Percentiles rank a stretch among this genome's conserved stretches.
Evolutionary conservation across 768 basidiomycete species (phyloP).

Genomic region (Mycena vitilis): DNA sequence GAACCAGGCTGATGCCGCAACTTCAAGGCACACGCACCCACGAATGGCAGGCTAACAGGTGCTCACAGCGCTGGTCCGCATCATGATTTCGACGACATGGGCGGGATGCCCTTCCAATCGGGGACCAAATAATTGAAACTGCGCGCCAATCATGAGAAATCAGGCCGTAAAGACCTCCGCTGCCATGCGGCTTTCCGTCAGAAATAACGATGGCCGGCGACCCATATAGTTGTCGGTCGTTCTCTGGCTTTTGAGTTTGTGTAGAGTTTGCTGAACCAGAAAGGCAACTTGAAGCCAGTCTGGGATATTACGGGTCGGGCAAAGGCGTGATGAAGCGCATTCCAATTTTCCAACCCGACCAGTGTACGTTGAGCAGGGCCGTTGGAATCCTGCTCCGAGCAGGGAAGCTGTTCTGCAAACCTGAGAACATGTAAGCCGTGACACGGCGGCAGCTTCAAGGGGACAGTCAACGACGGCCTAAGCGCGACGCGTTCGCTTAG

Average conservation of each 20-base stretch:
- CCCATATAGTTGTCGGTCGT: no score
- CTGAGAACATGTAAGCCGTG: no score
- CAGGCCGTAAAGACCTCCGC: background rate
- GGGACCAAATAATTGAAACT: background rate
- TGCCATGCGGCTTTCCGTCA: conserved; percentile 18
- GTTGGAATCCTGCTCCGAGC: background rate
- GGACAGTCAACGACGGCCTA: no score
- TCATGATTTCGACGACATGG: no score
- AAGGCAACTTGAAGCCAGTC: conserved; percentile 1
- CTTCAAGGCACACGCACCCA: no score
- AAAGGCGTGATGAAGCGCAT: no score
- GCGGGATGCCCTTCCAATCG: background rate
- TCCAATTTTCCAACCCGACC: no score
- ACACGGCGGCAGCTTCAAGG: no score
- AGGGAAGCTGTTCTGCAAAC: background rate
- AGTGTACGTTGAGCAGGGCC: background rate
- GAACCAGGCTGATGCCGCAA: no score
- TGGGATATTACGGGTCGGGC: background rate
- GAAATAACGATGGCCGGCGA: conserved; percentile 1
- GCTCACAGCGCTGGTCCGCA: no score
- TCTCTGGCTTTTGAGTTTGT: background rate
- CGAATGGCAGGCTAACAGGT: no score
- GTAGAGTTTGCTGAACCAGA: background rate
- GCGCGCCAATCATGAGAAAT: conserved; percentile 22
- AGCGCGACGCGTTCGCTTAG: no score